Conservation (phyloP, 2,329 filamentous ascomycete species). For the Huntiella decipiens region DNA sequence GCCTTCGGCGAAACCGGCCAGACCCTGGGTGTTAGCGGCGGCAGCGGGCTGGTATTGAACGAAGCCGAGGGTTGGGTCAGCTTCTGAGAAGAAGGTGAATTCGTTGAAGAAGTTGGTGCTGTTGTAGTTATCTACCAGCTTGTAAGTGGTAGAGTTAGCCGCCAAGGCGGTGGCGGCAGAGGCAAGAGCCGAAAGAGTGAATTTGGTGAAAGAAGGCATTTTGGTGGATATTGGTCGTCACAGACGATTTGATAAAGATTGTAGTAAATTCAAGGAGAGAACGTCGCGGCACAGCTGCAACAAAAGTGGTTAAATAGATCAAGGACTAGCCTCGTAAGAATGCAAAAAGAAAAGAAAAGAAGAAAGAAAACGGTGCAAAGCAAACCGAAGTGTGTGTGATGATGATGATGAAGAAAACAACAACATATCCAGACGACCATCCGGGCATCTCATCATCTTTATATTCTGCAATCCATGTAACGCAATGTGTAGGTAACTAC, state of each 20-base stretch:
- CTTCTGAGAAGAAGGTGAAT: conserved; percentile 34
- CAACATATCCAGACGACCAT: not conserved
- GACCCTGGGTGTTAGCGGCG: conserved; percentile 36
- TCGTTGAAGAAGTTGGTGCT: conserved; percentile 34
- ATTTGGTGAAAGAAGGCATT: conserved; percentile 7
- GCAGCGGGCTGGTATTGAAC: conserved; percentile 46
- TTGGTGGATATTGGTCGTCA: not conserved
- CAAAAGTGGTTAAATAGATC: not conserved
- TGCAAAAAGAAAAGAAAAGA: not conserved
- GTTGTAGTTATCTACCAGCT: conserved; percentile 29
- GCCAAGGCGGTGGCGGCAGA: not conserved
- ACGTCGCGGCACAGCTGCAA: not conserved
- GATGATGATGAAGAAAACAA: not conserved
- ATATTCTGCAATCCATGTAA: no score
- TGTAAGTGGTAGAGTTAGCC: conserved; percentile 19
- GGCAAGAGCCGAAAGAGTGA: conserved; percentile 3
- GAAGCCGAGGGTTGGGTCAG: conserved; percentile 57
- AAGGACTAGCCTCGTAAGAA: conserved; percentile 1
- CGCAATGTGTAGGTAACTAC: no score
- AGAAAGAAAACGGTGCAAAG: not conserved
- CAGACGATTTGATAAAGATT: not conserved
- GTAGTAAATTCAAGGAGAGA: not conserved
- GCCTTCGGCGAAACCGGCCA: conserved; percentile 37
- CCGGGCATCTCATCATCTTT: not conserved
- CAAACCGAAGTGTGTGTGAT: not conserved